These are phyloP conservation scores for Aspergillus sp. DNA, from an alignment of 2,329 filamentous ascomycete genomes.

Conservation along the genomic window DNA sequence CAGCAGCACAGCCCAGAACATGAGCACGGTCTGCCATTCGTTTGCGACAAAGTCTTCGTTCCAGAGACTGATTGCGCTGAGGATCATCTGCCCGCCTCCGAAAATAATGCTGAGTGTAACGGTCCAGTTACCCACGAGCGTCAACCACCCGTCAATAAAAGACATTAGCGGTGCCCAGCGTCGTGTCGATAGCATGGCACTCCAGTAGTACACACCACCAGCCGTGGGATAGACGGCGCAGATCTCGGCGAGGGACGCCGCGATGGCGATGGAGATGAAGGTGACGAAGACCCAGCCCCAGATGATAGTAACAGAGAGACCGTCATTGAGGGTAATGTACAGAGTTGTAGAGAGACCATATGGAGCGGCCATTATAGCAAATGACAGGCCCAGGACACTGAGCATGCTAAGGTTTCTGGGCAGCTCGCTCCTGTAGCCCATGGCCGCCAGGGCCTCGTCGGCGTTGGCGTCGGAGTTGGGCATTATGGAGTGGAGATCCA, in stretches of 20 bases:
- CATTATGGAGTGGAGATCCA: conserved; percentile 3
- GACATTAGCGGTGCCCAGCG: conserved; percentile 66
- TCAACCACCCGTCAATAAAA: conserved; percentile 71
- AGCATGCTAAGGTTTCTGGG: conserved; percentile 68
- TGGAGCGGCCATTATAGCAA: conserved; percentile 73
- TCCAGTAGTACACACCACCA: conserved; percentile 71
- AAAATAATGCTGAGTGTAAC: conserved; percentile 68
- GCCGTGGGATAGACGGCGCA: conserved; percentile 68
- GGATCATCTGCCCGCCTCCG: conserved; percentile 67
- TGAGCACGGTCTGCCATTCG: conserved; percentile 67
- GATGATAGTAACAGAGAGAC: conserved; percentile 66
- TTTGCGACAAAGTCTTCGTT: conserved; percentile 66
- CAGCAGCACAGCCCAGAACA: conserved; percentile 70
- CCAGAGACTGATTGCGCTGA: conserved; percentile 67
- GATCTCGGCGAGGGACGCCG: conserved; percentile 67
- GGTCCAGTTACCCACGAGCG: conserved; percentile 73
- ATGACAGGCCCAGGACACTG: conserved; percentile 66
- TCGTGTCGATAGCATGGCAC: conserved; percentile 65
- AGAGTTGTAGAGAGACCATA: conserved; percentile 68
- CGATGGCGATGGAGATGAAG: conserved; percentile 62
- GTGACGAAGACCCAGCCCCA: conserved; percentile 70
- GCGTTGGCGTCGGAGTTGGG: conserved; percentile 41
- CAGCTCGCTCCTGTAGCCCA: conserved; percentile 68
- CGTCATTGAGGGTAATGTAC: conserved; percentile 68
- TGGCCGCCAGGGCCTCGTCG: conserved; percentile 61